Base-by-base conservation (phyloP, 2,329 filamentous ascomycete species). In the Claviceps capensis region DNA sequence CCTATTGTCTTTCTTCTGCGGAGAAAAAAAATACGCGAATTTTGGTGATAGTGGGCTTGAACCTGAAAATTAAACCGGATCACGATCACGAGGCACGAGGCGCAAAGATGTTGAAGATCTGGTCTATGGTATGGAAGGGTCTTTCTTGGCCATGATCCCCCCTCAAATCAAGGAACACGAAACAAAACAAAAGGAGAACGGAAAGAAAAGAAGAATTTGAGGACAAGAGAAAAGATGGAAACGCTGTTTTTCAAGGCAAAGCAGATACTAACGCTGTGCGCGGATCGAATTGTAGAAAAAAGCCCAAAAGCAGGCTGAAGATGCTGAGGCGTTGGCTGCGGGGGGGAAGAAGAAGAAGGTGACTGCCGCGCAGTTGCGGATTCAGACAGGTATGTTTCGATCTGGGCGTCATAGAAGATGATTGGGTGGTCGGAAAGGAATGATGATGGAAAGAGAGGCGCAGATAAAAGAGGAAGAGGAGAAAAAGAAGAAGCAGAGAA, bases 341-440 rank as follows among this genome's bases (percentile, higher is more conserved):
- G 84, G 83, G 16, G 79, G 82, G 51, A 95, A 89, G 75, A 97
- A 96, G 80, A 97, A 96, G 81, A 97, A 96, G 77, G 90, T 98
- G 58, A 97, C 93, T 22, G 88, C 93, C 17, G 93, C 93, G 51
- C 90, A 97, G 72, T 74, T 97, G 57, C 86, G 93, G 55, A 89
- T 96, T 55, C 93, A 97, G 71, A 95, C 95, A 79, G 93, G 91
- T 94, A 72, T 53, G 53, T 54, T 43, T 34, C 30, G 30, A 34
- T 34, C 9, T 34, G 30, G 4, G 9, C 9, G 30, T 34, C 30
- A 34, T 9, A 34, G 30, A 34, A 2, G 4, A 34, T 34, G 9
- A 34, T 4, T 34, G 30, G 9, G 30, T 34, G 30, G 9, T 11
- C 9, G 9, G 30, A 34, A 34, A 34, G 9, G 9, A 34, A 34